Base-by-base conservation (phyloP, 2,329 filamentous ascomycete species). In the Lachnellula arida region DNA sequence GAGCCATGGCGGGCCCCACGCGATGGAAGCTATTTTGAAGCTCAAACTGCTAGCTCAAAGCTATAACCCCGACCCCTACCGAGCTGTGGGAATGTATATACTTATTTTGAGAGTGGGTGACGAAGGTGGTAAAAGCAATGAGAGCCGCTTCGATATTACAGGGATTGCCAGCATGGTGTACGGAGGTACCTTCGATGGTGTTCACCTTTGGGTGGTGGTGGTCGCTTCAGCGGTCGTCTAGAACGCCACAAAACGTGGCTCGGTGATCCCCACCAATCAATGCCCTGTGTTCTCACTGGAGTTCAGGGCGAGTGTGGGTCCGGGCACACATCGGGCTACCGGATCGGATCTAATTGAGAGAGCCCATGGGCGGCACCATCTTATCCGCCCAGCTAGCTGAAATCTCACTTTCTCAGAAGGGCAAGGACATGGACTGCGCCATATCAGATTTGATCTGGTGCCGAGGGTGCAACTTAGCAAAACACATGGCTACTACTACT, bases 51-150 rank as follows among this genome's bases (percentile, higher is more conserved):
- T 55, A 65, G 62, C 64, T 63, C 57, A 66, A 63, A 64, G 58
- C 60, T 65, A 61, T 46, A 9, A 28, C 7, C 44, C 46, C 57
- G 59, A 67, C 61, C 66, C 66, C 63, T 67, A 67, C 63, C 59
- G 32, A 67, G 65, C 65, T 68, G 63, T 57, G n/a, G 17, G n/a
- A 17, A 17, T 7, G 23, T 52, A 6, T 52, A 28, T 55, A 46
- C 56, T 51, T 32, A 32, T 32, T 49, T 44, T 32, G 46, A 46
- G 37, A 39, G 43, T 55, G 58, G 50, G 65, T 61, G 62, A 62
- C 60, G 55, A 49, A 55, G 46, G 57, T 56, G 57, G 58, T 52
- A 22, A 39, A 32, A 46, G 37, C 7, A 51, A 43, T 5, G 53
- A 57, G 61, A 64, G 58, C 56, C 60, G 60, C 60, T 58, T 56